Conservation (phyloP, 108 stramenopile species). For the Stephanodiscus minutulus region DNA sequence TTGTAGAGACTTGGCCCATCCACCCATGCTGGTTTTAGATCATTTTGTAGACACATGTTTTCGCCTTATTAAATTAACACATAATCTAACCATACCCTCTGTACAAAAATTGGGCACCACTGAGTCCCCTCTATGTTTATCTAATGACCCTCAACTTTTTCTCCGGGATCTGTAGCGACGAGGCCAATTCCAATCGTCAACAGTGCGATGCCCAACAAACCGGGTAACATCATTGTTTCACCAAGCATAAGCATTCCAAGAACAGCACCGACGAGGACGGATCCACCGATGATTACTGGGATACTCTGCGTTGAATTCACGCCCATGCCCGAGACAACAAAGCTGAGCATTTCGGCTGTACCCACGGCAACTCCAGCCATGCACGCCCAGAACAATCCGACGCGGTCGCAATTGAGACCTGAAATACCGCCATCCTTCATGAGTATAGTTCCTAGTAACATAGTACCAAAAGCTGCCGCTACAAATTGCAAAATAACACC, state of each 20-base stretch:
- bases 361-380: slow-evolving; percentile 49
- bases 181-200: slow-evolving; percentile 53
- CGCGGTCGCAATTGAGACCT: neutral
- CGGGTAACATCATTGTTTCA: slow-evolving; percentile 51
- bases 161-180: slow-evolving; percentile 6
- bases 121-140: too few relatives aligned
- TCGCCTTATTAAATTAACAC: too few relatives aligned
- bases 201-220: slow-evolving; percentile 63
- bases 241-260: slow-evolving; percentile 52
- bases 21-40: too few relatives aligned
- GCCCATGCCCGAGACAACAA: slow-evolving; percentile 64
- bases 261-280: slow-evolving; percentile 64
- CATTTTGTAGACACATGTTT: too few relatives aligned
- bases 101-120: too few relatives aligned
- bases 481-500: slow-evolving; percentile 72
- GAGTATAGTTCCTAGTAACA: slow-evolving; percentile 19
- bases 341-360: slow-evolving; percentile 67
- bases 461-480: slow-evolving; percentile 59
- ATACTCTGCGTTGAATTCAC: slow-evolving; percentile 70
- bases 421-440: neutral
- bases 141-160: slow-evolving; percentile 1
- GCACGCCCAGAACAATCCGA: slow-evolving; percentile 6
- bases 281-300: slow-evolving; percentile 73
- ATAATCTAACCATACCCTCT: too few relatives aligned
- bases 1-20: too few relatives aligned